Conservation (phyloP, 73 alveolate species). For the Stentor roeselii region DNA sequence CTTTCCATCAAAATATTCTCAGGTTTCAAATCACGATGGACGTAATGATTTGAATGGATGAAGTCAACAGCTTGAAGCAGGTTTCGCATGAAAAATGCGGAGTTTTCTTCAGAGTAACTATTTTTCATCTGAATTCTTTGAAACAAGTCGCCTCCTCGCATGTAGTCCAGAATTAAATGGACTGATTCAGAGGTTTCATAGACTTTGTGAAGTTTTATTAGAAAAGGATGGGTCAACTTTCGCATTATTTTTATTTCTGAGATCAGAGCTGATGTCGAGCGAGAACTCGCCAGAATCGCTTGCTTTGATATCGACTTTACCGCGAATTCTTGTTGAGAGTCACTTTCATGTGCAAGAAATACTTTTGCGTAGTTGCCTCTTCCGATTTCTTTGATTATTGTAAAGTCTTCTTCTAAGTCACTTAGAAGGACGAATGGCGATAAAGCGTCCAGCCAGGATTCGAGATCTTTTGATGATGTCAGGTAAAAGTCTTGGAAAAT, state of each 20-base stretch:
- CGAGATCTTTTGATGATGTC: too few relatives aligned
- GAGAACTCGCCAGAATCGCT: slow-evolving; percentile 15
- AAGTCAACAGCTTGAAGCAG: slow-evolving; percentile 38
- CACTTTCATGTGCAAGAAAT: too few relatives aligned
- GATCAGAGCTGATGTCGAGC: slow-evolving; percentile 26
- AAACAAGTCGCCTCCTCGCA: slow-evolving; percentile 56
- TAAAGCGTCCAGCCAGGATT: too few relatives aligned
- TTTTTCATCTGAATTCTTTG: slow-evolving; percentile 36
- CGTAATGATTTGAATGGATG: slow-evolving; percentile 15
- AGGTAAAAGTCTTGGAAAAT: too few relatives aligned
- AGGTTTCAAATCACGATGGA: slow-evolving; percentile 56
- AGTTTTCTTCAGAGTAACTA: slow-evolving; percentile 44
- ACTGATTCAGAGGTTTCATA: slow-evolving; percentile 50
- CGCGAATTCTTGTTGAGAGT: slow-evolving; percentile 36
- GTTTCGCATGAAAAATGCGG: slow-evolving; percentile 36
- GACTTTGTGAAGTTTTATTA: slow-evolving; percentile 35
- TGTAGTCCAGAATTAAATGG: slow-evolving; percentile 52
- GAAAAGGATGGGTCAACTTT: slow-evolving; percentile 30
- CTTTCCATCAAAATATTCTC: slow-evolving; percentile 45
- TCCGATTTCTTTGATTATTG: too few relatives aligned
- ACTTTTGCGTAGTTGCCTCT: too few relatives aligned
- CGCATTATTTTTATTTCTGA: slow-evolving; percentile 39
- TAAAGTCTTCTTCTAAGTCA: too few relatives aligned
- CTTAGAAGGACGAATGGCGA: too few relatives aligned
- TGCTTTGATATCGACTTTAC: slow-evolving; percentile 33